phyloP scores from a whole-genome alignment of 139 green algal species.

The Haematococcus sp. region DNA sequence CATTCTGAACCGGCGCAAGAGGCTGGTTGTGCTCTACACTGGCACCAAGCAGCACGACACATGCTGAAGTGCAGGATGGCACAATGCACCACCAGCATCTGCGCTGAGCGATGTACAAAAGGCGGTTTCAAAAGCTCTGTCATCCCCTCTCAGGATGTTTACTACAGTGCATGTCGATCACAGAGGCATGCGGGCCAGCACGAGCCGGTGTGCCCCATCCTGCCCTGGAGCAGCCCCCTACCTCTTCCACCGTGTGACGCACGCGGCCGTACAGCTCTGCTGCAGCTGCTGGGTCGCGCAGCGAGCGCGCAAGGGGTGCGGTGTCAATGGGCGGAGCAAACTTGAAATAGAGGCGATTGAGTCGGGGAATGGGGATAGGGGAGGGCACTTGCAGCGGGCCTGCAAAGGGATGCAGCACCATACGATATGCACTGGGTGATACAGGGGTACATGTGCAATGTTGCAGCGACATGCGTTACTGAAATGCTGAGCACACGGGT shows the following conservation, averaged over 20 bases:
- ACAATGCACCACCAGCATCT: background rate
- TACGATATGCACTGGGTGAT: too few species aligned
- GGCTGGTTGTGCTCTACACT: background rate
- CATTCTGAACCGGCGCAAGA: background rate
- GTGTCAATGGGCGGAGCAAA: constrained; percentile 47
- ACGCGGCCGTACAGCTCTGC: constrained; percentile 36
- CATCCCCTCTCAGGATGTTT: too few species aligned
- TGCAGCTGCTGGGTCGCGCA: constrained; percentile 20
- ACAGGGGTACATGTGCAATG: too few species aligned
- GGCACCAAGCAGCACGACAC: background rate
- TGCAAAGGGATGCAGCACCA: too few species aligned
- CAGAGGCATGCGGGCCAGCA: too few species aligned
- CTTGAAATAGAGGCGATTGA: constrained; percentile 71
- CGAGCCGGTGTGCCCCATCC: background rate
- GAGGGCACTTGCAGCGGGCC: constrained; percentile 40
- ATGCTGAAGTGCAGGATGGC: background rate
- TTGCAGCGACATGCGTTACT: too few species aligned
- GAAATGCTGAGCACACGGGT: background rate
- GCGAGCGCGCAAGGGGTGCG: constrained; percentile 10
- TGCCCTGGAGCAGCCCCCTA: background rate
- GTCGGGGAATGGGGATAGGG: constrained; percentile 57
- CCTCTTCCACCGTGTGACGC: constrained; percentile 21
- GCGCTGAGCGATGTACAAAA: background rate
- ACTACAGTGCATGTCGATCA: too few species aligned
- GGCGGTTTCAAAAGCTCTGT: too few species aligned